A percentile compares a stretch with the other conserved stretches of the same genome.
Evolutionary conservation across 257 asterid genomes (phyloP).

Genomic region (Capsicum pubescens): DNA sequence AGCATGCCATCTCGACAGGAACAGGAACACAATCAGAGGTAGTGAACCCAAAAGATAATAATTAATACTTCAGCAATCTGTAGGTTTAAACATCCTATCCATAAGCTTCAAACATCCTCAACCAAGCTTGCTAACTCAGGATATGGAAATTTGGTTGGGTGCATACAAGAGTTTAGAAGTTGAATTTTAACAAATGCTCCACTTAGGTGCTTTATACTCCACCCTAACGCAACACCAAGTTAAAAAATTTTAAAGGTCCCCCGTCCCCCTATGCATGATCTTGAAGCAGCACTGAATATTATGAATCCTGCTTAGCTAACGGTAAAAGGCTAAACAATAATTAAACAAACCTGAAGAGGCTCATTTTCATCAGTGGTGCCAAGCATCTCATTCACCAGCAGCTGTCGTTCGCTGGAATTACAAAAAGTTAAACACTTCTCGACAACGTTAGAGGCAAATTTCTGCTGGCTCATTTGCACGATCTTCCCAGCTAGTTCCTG

Average conservation of each 20-base stretch:
- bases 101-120: constrained; percentile 2
- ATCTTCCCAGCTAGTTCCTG: constrained; percentile 45
- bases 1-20: background rate
- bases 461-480: constrained; percentile 46
- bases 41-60: background rate
- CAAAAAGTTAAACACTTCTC: constrained; percentile 44
- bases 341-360: constrained; percentile 41
- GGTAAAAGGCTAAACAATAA: background rate
- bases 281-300: constrained; percentile 13
- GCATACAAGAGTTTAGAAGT: background rate
- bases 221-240: background rate
- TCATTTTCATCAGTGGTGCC: constrained; percentile 46
- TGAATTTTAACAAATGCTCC: background rate
- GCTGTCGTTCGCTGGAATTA: constrained; percentile 40
- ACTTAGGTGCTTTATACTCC: background rate
- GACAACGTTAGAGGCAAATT: constrained; percentile 43
- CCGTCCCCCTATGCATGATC: background rate
- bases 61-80: background rate
- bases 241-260: background rate
- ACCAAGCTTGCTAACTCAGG: background rate
- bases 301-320: background rate
- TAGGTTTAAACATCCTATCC: background rate
- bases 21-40: background rate
- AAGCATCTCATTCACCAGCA: constrained; percentile 43
- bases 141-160: background rate